Base-by-base conservation (phyloP, 202 grass and related monocot genomes). In the Hordeum pubiflorum region DNA sequence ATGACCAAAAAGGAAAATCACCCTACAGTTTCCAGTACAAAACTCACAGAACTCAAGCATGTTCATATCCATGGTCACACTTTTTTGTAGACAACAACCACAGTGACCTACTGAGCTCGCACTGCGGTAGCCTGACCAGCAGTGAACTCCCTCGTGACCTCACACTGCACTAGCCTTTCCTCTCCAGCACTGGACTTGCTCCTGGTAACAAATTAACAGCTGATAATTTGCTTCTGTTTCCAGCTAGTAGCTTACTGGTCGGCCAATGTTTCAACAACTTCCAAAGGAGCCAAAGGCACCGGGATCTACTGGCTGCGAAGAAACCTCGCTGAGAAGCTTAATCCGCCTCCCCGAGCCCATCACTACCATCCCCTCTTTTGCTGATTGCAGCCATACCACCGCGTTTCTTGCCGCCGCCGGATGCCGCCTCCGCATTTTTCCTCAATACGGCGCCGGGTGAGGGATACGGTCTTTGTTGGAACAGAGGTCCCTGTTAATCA, bases 381-480 rank as follows among this genome's bases (percentile, higher is more conserved):
- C 88, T 85, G 74, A 98, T 98, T 0, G 86, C 86, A 13, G 89
- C 81, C 92, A 90, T 94, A 58, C 86, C 81, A 4, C 84, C 77
- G 3, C 85, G 87, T 58, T 91, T 97, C 82, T 97, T 98, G 52
- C 83, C 91, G 69, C 91, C 83, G 69, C 91, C 82, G 1, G 88
- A 84, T 29, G 90, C 96, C n/a, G 89, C 84, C 80, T 98, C 92
- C 0, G 96, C 96, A 88, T 91, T 98, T 88, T 89, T 95, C 74
- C 96, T 88, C 69, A 95, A 36, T 41, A 95, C 92, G 22, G 90
- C 95, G 75, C 95, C 95, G 9, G 96, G 96, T 12, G 96, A 98
- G 58, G 92, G 92, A 78, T 98, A 95, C 0, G 96, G 90, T 63
- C 96, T 91, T 89, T 95, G 96, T 86, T 98, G 96, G 81, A 98